Conservation (phyloP, 2,329 filamentous ascomycete species). For the Diaporthe sp. region DNA sequence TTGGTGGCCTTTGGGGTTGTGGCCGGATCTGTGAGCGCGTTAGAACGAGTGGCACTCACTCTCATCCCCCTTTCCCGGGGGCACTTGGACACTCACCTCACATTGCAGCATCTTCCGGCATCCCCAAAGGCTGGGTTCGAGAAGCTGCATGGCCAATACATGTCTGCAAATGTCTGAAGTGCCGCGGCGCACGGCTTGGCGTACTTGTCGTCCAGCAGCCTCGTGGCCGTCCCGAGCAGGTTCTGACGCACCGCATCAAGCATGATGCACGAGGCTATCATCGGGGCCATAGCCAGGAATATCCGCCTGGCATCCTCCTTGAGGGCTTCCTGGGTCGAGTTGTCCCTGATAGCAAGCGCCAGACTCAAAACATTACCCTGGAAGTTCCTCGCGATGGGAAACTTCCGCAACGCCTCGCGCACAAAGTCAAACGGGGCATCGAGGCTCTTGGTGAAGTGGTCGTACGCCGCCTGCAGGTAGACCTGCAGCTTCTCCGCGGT, state of each 20-base stretch:
- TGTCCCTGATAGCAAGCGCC: not conserved
- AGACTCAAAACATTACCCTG: slow-evolving; percentile 5
- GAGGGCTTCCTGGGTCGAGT: not conserved
- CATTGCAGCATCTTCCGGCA: not conserved
- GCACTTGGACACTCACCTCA: not conserved
- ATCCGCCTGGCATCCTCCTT: not conserved
- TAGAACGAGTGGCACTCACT: not conserved
- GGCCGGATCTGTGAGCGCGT: not conserved
- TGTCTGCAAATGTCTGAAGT: not conserved
- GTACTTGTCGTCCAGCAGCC: slow-evolving; percentile 21
- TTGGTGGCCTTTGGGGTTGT: slow-evolving; percentile 14
- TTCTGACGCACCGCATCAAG: not conserved
- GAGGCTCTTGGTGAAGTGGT: slow-evolving; percentile 14
- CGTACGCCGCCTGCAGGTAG: not conserved
- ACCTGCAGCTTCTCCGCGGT: slow-evolving; percentile 8
- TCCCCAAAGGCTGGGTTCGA: not conserved
- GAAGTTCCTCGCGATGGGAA: slow-evolving; percentile 2
- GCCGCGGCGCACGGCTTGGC: not conserved
- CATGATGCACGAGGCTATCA: slow-evolving; percentile 13
- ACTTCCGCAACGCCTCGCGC: slow-evolving; percentile 5
- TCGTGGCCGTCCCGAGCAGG: slow-evolving; percentile 15
- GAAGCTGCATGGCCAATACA: slow-evolving; percentile 23
- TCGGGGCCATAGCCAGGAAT: not conserved
- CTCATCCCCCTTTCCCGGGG: no score
- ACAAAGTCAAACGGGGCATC: slow-evolving; percentile 12